These are phyloP conservation scores for Poa pratensis DNA, from an alignment of 176 grass and related monocot genomes.

Conservation along the genomic window DNA sequence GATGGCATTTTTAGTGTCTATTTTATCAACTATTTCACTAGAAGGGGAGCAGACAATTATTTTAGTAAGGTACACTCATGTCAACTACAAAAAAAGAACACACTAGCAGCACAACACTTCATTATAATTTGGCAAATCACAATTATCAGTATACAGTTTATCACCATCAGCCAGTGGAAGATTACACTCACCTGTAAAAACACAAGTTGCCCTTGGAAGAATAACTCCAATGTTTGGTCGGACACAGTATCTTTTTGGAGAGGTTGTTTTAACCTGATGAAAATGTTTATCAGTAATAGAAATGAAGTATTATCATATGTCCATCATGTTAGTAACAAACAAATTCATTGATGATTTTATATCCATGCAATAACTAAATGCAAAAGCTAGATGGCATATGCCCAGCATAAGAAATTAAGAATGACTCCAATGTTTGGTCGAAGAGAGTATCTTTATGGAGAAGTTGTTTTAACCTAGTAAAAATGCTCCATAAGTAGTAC, in stretches of 20 bases:
- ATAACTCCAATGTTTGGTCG: conserved; percentile 83
- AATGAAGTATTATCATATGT: background rate
- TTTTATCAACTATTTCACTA: background rate
- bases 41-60: background rate
- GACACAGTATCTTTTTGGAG: conserved; percentile 82
- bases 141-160: conserved; percentile 15
- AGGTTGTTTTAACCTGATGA: conserved; percentile 85
- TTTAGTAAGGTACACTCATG: background rate
- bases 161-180: conserved; percentile 30
- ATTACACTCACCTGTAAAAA: conserved; percentile 61
- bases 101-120: background rate
- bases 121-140: conserved; percentile 11
- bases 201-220: conserved; percentile 64
- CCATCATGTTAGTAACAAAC: background rate
- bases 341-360: background rate
- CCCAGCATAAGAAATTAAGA: background rate
- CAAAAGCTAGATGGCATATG: background rate
- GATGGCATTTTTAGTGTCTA: background rate
- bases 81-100: background rate
- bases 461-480: conserved; percentile 18
- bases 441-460: background rate
- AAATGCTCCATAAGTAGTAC: background rate
- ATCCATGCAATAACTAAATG: background rate
- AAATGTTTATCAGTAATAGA: background rate
- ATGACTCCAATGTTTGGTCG: background rate